Evolutionary conservation across 2,329 filamentous ascomycete genomes (phyloP).

Genomic region (Paracorniculantispora psalliotae): DNA sequence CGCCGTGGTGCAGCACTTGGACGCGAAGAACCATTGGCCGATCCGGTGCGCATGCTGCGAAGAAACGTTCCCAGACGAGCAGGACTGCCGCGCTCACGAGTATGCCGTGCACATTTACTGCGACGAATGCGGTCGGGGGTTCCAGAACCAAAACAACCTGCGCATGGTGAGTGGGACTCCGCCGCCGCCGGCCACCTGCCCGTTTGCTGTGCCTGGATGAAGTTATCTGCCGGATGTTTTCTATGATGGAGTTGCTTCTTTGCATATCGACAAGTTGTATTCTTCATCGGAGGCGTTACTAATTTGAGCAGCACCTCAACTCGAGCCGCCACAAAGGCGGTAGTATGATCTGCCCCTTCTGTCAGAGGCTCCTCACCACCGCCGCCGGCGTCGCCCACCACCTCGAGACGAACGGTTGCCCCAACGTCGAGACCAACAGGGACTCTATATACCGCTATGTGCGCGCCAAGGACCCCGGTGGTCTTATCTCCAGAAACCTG

Average conservation of each 20-base stretch:
- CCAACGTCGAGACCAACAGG: conserved; percentile 41
- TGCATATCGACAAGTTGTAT: too few relatives aligned
- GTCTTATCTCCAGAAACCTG: conserved; percentile 47
- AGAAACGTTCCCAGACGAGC: conserved; percentile 16
- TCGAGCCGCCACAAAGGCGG: conserved; percentile 44
- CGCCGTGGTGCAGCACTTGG: conserved; percentile 27
- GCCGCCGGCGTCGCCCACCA: conserved; percentile 53
- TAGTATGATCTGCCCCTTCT: conserved; percentile 50
- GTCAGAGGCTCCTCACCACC: conserved; percentile 38
- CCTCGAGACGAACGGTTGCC: conserved; percentile 51
- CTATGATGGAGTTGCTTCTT: too few relatives aligned
- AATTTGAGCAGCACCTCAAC: conserved; percentile 44
- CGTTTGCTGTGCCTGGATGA: too few relatives aligned
- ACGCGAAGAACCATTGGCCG: conserved; percentile 23
- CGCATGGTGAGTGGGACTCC: conserved; percentile 26
- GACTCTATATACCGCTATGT: conserved; percentile 43
- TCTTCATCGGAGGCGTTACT: not conserved
- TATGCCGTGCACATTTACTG: conserved; percentile 29
- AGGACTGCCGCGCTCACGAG: conserved; percentile 23
- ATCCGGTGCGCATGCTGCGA: conserved; percentile 25
- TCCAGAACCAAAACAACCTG: conserved; percentile 26
- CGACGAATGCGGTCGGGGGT: conserved; percentile 27
- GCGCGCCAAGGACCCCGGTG: conserved; percentile 39
- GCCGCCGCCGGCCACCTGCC: too few relatives aligned
- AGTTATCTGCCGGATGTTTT: too few relatives aligned